Base-by-base conservation (phyloP, 2,329 filamentous ascomycete species). In the Aspergillus sp. region DNA sequence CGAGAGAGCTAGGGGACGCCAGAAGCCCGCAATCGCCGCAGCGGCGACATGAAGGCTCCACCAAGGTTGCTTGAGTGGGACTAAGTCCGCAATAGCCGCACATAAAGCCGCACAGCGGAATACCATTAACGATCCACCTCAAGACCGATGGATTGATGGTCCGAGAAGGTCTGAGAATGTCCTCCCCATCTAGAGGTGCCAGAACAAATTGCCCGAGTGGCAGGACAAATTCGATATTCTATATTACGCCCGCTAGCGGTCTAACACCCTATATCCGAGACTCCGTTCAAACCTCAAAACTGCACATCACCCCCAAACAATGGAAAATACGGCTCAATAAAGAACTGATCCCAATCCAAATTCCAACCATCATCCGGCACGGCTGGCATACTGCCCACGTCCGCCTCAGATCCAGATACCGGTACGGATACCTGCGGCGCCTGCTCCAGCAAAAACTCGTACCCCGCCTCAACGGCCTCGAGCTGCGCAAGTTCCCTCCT, bases 281-380 rank as follows among this genome's bases (percentile, higher is more conserved):
- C 19, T 19, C 19, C 19, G 19, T 19, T 19, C 19, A 19, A 19
- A 19, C 34, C 4, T 56, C 66, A 65, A 17, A 69, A 13, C 54
- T 64, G 57, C 9, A 68, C 3, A 7, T 70, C 72, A 38, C 60
- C 50, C 45, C 67, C 66, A 30, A 73, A 38, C 55, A 73, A 68
- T 0, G 69, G 66, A 5, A 73, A 8, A 66, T 72, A 74, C 54
- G 72, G 72, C 45, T 74, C 72, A 4, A 73, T 59, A 25, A 74
- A 63, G 22, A 74, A 69, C n/a, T 74, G 71, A 43, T 74, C 71
- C 72, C 70, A 74, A 53, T 72, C 66, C 19, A 66, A 0, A 5
- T 22, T 64, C 71, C 71, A 73, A 8, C 30, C 54, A 4, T 71
- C 61, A n/a, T 71, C 70, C 47, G 69, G 63, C 23, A 69, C 22